Evolutionary conservation across 108 stramenopile genomes (phyloP), one percentile per base, ranked within the genome.

Genomic region (Conticribra weissflogii): DNA sequence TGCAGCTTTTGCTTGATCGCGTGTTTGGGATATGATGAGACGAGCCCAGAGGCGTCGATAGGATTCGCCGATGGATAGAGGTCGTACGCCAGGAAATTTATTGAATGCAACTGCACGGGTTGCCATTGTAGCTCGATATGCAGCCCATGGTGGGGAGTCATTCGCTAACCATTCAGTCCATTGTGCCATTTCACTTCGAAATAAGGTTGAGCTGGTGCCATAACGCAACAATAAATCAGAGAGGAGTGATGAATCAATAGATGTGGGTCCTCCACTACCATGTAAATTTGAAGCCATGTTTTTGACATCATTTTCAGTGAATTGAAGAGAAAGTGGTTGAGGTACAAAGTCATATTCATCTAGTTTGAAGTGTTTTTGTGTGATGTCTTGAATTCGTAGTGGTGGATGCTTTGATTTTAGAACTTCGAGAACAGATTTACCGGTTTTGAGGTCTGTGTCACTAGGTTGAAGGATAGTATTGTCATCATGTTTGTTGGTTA

Each of bases 51-150:
- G 34, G 1, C 77, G 65, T 15, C 64, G 55, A 21, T 19, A 68
- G n/a, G 63, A 44, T 27, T 81, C 74, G 2, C 80, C 80, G 21
- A 70, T 49, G 16, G 60, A 62, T 1, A 81, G 31, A 0, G 81
- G 81, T 21, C 78, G 73, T 8, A 66, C 54, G 12, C 83, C 83
- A 14, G 78, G 74, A 15, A 53, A 31, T 46, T 84, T 84, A 64
- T 76, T 70, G 4, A 84, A 36, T 5, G 78, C 83, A 23, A 80
- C 46, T 12, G 78, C 63, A 9, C 76, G 71, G 7, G 36, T 16
- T 9, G 63, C 31, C 71, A 72, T 71, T 12, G 76, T 15, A 1
- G 61, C 61, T 25, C 61, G 61, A 25, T 45, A 45, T 3, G 61
- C 61, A 15, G 61, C 61, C 61, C 61, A 62, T 15, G 51, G 49